These are phyloP conservation scores for Pseudonectria buxi DNA, from an alignment of 2,329 filamentous ascomycete species.

Conservation along the genomic window DNA sequence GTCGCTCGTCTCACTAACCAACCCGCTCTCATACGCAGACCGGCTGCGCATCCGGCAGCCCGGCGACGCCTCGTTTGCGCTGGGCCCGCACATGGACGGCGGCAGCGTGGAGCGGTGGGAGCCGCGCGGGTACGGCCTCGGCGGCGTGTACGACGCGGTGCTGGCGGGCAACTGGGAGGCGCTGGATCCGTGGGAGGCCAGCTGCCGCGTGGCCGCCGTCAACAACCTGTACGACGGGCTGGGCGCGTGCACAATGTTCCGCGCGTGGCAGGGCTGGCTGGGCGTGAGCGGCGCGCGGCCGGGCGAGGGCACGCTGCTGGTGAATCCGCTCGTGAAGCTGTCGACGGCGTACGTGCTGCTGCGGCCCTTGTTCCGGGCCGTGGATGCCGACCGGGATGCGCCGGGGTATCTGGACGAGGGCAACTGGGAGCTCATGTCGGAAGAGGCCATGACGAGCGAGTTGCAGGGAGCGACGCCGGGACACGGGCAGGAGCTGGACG, in stretches of 20 bases:
- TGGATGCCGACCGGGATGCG: conserved; percentile 16
- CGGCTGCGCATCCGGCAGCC: conserved; percentile 65
- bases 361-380: conserved; percentile 70
- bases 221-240: conserved; percentile 75
- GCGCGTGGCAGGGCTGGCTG: conserved; percentile 88
- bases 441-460: conserved; percentile 41
- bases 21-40: conserved; percentile 64
- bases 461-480: conserved; percentile 69
- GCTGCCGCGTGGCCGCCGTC: conserved; percentile 58
- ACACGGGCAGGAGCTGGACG: conserved; percentile 62
- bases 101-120: conserved; percentile 74
- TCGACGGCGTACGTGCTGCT: conserved; percentile 76
- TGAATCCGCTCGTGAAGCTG: conserved; percentile 70
- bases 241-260: conserved; percentile 76
- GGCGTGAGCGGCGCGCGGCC: conserved; percentile 68
- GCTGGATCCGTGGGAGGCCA: conserved; percentile 77
- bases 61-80: conserved; percentile 62
- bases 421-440: conserved; percentile 55
- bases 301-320: conserved; percentile 70
- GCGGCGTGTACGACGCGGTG: conserved; percentile 65
- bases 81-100: conserved; percentile 68
- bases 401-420: conserved; percentile 38
- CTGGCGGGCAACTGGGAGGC: conserved; percentile 71
- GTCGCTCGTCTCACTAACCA: conserved; percentile 40
- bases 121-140: conserved; percentile 56